Conservation (phyloP, 2,329 filamentous ascomycete species). For the Cucurbitaria berberidis region DNA sequence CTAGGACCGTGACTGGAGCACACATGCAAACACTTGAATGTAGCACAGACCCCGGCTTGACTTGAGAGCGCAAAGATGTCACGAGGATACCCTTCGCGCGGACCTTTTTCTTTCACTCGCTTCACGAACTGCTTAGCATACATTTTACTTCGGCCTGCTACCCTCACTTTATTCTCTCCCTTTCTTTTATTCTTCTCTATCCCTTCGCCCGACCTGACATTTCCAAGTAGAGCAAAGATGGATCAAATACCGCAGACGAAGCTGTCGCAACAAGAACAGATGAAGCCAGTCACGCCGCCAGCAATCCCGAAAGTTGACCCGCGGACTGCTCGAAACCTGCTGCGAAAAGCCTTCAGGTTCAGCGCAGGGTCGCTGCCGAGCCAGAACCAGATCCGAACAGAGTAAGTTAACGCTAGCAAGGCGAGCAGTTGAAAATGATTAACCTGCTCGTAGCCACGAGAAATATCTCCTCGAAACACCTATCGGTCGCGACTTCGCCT, state of each 20-base stretch:
- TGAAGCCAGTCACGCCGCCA: neutral
- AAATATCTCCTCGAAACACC: conserved; percentile 5
- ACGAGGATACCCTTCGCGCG: neutral
- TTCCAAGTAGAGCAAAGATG: neutral
- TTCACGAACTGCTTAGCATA: too few relatives aligned
- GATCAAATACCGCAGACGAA: neutral
- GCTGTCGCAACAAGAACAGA: neutral
- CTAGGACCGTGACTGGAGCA: neutral
- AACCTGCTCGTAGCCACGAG: neutral
- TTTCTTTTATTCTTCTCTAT: neutral
- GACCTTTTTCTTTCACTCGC: neutral
- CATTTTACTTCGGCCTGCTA: neutral
- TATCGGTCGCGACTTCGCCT: conserved; percentile 16
- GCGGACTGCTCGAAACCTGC: conserved; percentile 6
- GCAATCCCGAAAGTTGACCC: conserved; percentile 3
- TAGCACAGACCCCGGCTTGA: neutral
- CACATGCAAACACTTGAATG: neutral
- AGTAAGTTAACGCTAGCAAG: neutral
- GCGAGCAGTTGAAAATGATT: neutral
- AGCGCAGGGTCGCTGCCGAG: neutral
- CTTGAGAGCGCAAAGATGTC: neutral
- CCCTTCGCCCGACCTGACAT: neutral
- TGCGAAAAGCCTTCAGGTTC: conserved; percentile 6
- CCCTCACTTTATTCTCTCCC: neutral
- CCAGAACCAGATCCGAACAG: neutral